Percentiles rank a stretch among this genome's conserved stretches.
Evolutionary conservation across 2,329 filamentous ascomycete species (phyloP).

Genomic region (Dactylellina sp.): DNA sequence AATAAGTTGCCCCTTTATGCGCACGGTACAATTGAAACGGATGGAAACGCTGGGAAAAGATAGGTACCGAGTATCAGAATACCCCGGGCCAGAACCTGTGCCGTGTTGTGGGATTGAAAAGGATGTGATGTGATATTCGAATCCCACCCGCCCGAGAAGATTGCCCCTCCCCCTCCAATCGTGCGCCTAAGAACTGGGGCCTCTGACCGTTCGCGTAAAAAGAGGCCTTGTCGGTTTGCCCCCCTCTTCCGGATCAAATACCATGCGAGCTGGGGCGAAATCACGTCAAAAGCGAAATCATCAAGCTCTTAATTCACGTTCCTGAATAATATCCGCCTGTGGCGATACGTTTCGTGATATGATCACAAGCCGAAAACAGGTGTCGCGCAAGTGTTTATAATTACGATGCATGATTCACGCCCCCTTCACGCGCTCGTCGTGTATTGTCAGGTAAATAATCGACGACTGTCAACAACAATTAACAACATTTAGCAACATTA

Average conservation of each 20-base stretch:
- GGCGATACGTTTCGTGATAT: constrained; percentile 42
- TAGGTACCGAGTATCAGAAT: constrained; percentile 29
- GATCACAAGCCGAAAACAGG: constrained; percentile 55
- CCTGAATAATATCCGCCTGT: constrained; percentile 19
- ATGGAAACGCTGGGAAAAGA: constrained; percentile 9
- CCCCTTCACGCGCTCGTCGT: not conserved
- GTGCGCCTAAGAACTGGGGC: constrained; percentile 38
- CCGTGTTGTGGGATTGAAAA: constrained; percentile 51
- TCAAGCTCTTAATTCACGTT: constrained; percentile 7
- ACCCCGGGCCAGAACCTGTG: constrained; percentile 38
- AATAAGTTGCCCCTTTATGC: constrained; percentile 22
- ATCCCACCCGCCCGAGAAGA: not conserved
- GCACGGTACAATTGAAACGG: constrained; percentile 37
- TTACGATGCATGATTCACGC: constrained; percentile 19
- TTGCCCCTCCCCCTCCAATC: constrained; percentile 53
- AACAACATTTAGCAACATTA: no score
- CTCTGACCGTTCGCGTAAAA: constrained; percentile 53
- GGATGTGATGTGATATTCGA: constrained; percentile 39
- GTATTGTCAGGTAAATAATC: constrained; percentile 10
- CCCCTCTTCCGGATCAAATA: constrained; percentile 27
- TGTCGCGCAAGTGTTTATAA: constrained; percentile 22
- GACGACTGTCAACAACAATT: constrained; percentile 13
- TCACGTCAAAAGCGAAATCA: constrained; percentile 5
- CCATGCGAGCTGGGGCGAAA: not conserved
- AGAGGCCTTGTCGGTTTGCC: constrained; percentile 45